A percentile compares a stretch with the other conserved stretches of the same genome.
Conservation (phyloP, 2,329 filamentous ascomycete genomes). For the Stagonosporopsis chrysanthemi region DNA sequence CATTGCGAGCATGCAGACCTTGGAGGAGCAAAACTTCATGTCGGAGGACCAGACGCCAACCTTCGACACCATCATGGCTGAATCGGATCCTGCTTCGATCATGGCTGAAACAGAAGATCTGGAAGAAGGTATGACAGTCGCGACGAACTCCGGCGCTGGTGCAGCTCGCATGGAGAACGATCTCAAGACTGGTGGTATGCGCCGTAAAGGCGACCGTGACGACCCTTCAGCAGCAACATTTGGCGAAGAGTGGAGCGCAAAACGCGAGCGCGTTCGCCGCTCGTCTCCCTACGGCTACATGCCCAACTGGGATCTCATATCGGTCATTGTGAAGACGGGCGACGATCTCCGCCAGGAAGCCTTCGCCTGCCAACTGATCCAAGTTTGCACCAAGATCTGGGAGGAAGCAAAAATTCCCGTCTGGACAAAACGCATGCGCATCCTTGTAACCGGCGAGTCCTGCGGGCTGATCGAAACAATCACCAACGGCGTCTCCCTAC, state of each 20-base stretch:
- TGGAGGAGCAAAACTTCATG: conserved; percentile 86
- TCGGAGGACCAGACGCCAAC: conserved; percentile 75
- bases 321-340: conserved; percentile 87
- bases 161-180: conserved; percentile 89
- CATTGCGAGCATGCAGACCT: conserved; percentile 86
- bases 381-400: conserved; percentile 84
- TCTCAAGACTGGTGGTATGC: conserved; percentile 83
- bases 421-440: conserved; percentile 91
- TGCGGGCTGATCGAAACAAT: conserved; percentile 88
- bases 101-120: conserved; percentile 61
- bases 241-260: conserved; percentile 84
- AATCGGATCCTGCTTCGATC: conserved; percentile 64
- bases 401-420: conserved; percentile 75
- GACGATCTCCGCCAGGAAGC: conserved; percentile 84
- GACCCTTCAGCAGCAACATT: conserved; percentile 87
- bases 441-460: conserved; percentile 83
- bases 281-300: conserved; percentile 87
- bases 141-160: conserved; percentile 73
- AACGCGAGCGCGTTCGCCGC: conserved; percentile 82
- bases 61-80: conserved; percentile 83
- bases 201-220: conserved; percentile 81
- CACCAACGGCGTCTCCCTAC: conserved; percentile 85
- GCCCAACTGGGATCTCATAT: conserved; percentile 88
- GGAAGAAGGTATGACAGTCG: conserved; percentile 61
- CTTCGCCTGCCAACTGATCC: conserved; percentile 85